Evolutionary conservation across 805 yeast species (phyloP).

Genomic region (Myxozyma kluyveri): DNA sequence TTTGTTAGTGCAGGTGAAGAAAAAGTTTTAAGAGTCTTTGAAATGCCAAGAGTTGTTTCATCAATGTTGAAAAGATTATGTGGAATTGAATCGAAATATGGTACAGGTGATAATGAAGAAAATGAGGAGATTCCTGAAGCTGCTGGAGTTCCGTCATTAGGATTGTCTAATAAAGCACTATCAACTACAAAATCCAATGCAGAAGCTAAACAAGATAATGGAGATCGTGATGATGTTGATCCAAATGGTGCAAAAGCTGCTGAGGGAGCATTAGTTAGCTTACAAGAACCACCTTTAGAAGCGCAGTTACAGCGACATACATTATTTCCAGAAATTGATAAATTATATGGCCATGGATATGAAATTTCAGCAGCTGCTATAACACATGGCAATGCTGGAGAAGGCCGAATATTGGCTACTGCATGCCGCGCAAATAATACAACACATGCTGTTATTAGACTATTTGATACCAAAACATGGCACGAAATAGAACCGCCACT

Average conservation of each 20-base stretch:
- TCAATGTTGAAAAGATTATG: conserved; percentile 56
- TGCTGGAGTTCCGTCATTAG: conserved; percentile 90
- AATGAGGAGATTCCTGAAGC: conserved; percentile 61
- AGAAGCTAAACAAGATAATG: conserved; percentile 33
- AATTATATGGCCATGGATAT: conserved; percentile 95
- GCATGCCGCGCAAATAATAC: conserved; percentile 87
- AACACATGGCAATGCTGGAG: too few relatives aligned
- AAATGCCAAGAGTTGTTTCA: conserved; percentile 78
- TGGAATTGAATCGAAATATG: conserved; percentile 38
- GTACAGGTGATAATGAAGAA: conserved; percentile 16
- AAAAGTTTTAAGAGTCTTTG: conserved; percentile 83
- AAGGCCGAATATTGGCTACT: conserved; percentile 66
- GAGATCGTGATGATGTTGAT: conserved; percentile 37
- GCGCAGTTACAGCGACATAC: conserved; percentile 89
- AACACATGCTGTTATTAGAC: conserved; percentile 79
- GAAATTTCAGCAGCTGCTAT: conserved; percentile 80
- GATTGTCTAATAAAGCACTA: conserved; percentile 37
- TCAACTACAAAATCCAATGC: neutral
- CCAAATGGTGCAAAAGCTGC: conserved; percentile 43
- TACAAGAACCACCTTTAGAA: conserved; percentile 68
- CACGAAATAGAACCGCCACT: conserved; percentile 53
- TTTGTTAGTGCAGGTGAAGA: conserved; percentile 97
- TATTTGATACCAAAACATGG: conserved; percentile 64
- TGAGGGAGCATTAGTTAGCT: conserved; percentile 43
- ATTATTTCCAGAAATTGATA: conserved; percentile 92